A percentile compares a stretch with the other conserved stretches of the same genome.
phyloP scores from a whole-genome alignment of 345 rosid species.

The Gossypium longicalyx region DNA sequence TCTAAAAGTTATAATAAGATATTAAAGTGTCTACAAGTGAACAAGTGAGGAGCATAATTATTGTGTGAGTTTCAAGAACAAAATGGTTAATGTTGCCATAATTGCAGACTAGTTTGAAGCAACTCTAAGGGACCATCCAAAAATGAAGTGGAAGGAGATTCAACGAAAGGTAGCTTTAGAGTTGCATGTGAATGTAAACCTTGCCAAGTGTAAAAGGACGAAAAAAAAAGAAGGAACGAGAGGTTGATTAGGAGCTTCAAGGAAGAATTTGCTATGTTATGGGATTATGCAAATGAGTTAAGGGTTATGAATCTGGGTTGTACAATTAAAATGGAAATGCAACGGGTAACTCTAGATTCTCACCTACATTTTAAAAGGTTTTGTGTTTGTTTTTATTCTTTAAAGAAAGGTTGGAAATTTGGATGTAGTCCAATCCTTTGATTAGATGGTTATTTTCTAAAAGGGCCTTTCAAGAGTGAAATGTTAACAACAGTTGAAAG shows the following conservation, averaged over 20 bases:
- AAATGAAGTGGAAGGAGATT: neutral
- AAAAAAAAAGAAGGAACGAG: neutral
- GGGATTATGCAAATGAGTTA: too few species aligned
- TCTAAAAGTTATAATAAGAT: neutral
- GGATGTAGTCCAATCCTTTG: neutral
- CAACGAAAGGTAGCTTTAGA: neutral
- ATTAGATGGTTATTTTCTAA: too few species aligned
- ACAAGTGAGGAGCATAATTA: neutral
- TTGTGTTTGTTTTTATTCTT: too few species aligned
- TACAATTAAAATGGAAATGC: too few species aligned
- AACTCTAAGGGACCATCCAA: neutral
- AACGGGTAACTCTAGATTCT: neutral
- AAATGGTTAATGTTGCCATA: neutral
- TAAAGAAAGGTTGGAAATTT: neutral
- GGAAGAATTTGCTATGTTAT: neutral
- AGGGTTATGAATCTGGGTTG: too few species aligned
- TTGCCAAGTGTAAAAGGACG: neutral
- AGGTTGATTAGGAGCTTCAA: neutral
- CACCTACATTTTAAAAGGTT: neutral
- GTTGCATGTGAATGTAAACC: neutral
- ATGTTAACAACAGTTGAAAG: too few species aligned
- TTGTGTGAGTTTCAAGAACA: neutral
- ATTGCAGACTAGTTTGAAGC: neutral
- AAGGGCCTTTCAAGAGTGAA: too few species aligned
- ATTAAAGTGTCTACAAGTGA: neutral